Percentiles rank a stretch among this genome's conserved stretches.
phyloP scores from a whole-genome alignment of 257 asterid species.

The Cordia subcordata region DNA sequence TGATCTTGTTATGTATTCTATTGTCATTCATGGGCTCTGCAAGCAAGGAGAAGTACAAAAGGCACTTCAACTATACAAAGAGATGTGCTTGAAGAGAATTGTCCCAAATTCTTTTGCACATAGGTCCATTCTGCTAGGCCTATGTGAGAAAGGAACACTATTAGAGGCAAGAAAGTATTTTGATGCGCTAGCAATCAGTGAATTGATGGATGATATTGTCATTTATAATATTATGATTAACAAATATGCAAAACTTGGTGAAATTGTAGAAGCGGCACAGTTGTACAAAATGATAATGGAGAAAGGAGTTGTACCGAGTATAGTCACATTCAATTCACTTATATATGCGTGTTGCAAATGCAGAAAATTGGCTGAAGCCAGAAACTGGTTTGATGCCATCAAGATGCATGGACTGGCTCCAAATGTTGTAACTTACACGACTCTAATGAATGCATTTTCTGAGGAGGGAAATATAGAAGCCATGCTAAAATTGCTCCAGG shows the following conservation, averaged over 20 bases:
- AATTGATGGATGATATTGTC: conserved; percentile 43
- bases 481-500: conserved; percentile 33
- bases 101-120: conserved; percentile 34
- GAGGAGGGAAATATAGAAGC: conserved; percentile 42
- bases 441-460: conserved; percentile 58
- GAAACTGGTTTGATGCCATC: conserved; percentile 33
- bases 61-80: conserved; percentile 44
- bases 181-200: conserved; percentile 32
- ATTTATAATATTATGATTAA: conserved; percentile 65
- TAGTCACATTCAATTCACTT: conserved; percentile 64
- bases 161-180: conserved; percentile 58
- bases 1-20: conserved; percentile 51
- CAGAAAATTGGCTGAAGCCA: conserved; percentile 38
- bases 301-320: conserved; percentile 60
- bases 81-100: conserved; percentile 41
- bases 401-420: conserved; percentile 47
- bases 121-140: conserved; percentile 43
- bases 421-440: conserved; percentile 55
- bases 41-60: conserved; percentile 48
- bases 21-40: conserved; percentile 60
- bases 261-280: conserved; percentile 44
- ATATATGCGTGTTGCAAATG: conserved; percentile 59
- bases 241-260: conserved; percentile 58
- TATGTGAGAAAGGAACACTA: conserved; percentile 42
- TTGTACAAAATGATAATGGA: conserved; percentile 36